A percentile compares a stretch with the other conserved stretches of the same genome.
Evolutionary conservation across 495 filamentous ascomycete genomes (phyloP).

Genomic region (Xylaria telfairii): DNA sequence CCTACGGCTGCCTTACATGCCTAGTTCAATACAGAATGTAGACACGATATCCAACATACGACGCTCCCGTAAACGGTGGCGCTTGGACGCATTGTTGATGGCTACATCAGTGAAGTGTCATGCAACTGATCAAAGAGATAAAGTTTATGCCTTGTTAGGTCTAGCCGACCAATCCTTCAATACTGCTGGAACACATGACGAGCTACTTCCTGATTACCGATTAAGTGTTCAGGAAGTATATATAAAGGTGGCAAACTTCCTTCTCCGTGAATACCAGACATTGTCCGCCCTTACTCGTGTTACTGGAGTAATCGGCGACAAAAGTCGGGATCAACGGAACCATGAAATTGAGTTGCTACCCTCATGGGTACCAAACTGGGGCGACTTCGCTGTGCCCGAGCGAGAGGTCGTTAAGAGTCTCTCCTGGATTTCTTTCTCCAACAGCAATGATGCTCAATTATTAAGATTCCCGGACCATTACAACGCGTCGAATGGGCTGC

Average conservation of each 20-base stretch:
- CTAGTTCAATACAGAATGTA: neutral
- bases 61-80: neutral
- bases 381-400: neutral
- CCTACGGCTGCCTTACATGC: neutral
- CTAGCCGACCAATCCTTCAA: neutral
- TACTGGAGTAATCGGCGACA: neutral
- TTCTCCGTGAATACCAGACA: neutral
- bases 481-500: neutral
- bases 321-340: neutral
- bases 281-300: neutral
- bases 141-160: neutral
- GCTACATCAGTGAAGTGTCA: neutral
- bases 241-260: neutral
- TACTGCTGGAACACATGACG: neutral
- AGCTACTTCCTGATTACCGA: neutral
- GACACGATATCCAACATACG: slow-evolving; percentile 6
- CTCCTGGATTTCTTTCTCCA: neutral
- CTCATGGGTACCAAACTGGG: neutral
- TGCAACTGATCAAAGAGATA: neutral
- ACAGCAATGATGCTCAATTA: neutral
- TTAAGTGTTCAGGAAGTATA: neutral
- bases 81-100: neutral
- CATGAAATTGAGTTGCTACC: neutral
- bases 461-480: neutral
- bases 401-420: neutral